Conservation (phyloP, 192 early-diverging fungal species). For the Coemansia sp. region DNA sequence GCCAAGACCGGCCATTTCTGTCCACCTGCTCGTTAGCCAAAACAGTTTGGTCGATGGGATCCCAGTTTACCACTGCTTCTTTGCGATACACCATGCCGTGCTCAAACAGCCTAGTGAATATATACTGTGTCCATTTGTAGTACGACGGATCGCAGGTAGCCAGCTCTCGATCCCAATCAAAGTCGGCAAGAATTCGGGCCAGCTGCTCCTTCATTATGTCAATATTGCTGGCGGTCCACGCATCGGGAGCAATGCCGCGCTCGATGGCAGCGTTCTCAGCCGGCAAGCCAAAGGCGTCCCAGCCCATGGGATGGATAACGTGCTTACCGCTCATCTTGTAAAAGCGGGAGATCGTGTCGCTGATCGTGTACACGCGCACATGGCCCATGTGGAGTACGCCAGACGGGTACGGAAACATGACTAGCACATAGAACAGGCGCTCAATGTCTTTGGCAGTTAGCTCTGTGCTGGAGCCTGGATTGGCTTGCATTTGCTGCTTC, state of each 20-base stretch:
- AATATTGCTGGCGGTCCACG: constrained; percentile 88
- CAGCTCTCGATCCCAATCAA: constrained; percentile 93
- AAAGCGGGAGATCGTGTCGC: constrained; percentile 80
- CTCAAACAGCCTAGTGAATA: constrained; percentile 78
- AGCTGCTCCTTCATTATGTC: constrained; percentile 79
- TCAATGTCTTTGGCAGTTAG: constrained; percentile 33
- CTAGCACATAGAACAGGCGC: constrained; percentile 75
- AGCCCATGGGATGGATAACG: constrained; percentile 92
- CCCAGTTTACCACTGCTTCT: constrained; percentile 94
- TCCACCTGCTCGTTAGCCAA: constrained; percentile 97
- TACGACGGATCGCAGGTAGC: constrained; percentile 84
- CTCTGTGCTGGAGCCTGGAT: not conserved
- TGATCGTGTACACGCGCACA: constrained; percentile 93
- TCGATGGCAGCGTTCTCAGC: constrained; percentile 97
- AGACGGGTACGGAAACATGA: constrained; percentile 97
- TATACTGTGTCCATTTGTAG: constrained; percentile 92
- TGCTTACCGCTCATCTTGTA: constrained; percentile 69
- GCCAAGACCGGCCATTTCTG: constrained; percentile 79
- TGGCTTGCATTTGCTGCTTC: not conserved
- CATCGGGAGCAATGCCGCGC: constrained; percentile 67
- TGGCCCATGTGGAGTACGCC: constrained; percentile 95
- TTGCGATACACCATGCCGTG: constrained; percentile 84
- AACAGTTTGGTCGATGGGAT: constrained; percentile 93
- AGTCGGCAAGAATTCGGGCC: constrained; percentile 67
- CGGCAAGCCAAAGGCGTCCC: constrained; percentile 98